Conservation (phyloP, 768 basidiomycete species). For the Lactarius hatsudake region DNA sequence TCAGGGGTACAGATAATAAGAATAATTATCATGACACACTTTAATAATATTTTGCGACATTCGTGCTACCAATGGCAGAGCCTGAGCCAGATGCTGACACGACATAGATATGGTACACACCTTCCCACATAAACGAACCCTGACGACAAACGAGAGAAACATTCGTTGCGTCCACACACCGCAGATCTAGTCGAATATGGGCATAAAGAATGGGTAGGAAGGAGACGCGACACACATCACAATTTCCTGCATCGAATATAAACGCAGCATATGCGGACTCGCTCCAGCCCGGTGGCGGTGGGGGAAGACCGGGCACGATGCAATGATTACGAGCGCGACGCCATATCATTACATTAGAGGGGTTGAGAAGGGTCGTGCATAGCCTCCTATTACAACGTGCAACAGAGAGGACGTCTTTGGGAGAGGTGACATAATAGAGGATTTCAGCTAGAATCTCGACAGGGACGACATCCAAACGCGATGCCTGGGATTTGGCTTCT, state of each 20-base stretch:
- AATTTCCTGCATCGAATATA: constrained; percentile 55
- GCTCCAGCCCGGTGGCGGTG: constrained; percentile 43
- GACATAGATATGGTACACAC: constrained; percentile 5
- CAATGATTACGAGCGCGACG: constrained; percentile 44
- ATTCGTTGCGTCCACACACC: constrained; percentile 40
- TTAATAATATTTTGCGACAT: constrained; percentile 6
- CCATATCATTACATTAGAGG: constrained; percentile 56
- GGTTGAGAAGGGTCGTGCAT: constrained; percentile 47
- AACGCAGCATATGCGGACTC: constrained; percentile 65
- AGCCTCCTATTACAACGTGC: constrained; percentile 57
- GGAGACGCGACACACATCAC: constrained; percentile 43
- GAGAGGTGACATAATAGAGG: constrained; percentile 49
- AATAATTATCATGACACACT: constrained; percentile 8
- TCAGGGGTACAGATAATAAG: background rate
- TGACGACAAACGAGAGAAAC: constrained; percentile 20
- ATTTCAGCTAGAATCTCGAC: constrained; percentile 66
- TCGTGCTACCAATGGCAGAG: constrained; percentile 1
- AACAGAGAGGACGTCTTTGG: constrained; percentile 56
- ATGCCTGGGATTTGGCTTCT: background rate
- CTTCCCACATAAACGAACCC: constrained; percentile 17
- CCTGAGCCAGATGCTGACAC: background rate
- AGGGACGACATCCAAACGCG: constrained; percentile 40
- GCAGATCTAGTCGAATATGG: constrained; percentile 1
- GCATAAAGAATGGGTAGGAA: background rate
- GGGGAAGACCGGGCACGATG: constrained; percentile 39